Evolutionary conservation across 2,329 filamentous ascomycete genomes (phyloP), one percentile per base, ranked within the genome.

Genomic region (Monilinia laxa): DNA sequence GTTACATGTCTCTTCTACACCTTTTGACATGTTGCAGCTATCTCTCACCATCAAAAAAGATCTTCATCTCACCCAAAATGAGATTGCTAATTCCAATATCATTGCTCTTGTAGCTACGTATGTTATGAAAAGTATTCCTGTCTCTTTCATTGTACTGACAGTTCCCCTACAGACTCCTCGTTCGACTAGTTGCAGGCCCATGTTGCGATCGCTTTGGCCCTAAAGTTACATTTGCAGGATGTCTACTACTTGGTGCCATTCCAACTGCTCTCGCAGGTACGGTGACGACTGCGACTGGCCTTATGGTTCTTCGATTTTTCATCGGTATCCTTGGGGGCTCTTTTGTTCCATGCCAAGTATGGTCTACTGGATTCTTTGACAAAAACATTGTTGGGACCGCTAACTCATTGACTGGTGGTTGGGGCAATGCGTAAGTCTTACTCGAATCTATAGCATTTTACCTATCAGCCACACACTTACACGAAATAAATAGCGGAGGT

Each of bases 291-390:
- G 86, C 86, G 7, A 79, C 78, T 5, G 88, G 90, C 11, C 83
- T 94, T n/a, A 88, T 92, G 71, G 79, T 85, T 25, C 84, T 90
- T 58, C 86, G 91, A 55, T 94, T 94, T 81, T 93, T 93, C 78
- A 86, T 93, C 70, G 90, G 90, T 68, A 89, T 94, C 54, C 84
- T 94, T 0, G 91, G 91, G 52, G 90, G 88, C 2, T 85, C 87
- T 1, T 94, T 94, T 73, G 91, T 94, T 0, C 91, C 91, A 16
- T 96, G 92, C 77, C 92, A 96, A 76, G 93, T 96, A 9, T 97
- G 93, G 92, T 91, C 90, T 12, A 97, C 92, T 0, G 92, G 89
- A 0, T 97, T 96, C 82, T 97, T 92, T 77, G 93, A 97, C 80
- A 95, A 93, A 81, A 95, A 93, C 73, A 84, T 97, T 35, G 90